Evolutionary conservation across 352 stramenopile genomes (phyloP).

Genomic region (Globisporangium parvum): DNA sequence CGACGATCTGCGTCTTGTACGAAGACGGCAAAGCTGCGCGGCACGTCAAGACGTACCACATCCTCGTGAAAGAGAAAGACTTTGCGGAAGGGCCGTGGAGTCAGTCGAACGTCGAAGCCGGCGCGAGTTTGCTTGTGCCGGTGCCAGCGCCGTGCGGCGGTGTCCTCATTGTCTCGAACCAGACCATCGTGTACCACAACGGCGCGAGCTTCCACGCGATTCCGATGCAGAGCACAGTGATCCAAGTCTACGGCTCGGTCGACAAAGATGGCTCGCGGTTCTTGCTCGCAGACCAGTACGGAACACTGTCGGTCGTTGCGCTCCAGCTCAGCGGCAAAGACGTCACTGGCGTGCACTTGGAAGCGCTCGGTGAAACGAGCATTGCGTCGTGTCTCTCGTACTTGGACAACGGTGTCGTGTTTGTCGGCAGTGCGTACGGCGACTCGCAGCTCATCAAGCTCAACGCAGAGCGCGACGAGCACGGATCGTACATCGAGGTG

Average conservation of each 20-base stretch:
- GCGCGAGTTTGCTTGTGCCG: constrained; percentile 85
- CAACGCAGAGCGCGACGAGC: constrained; percentile 61
- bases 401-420: constrained; percentile 93
- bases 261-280: constrained; percentile 87
- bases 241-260: constrained; percentile 86
- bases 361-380: constrained; percentile 92
- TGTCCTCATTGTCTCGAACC: constrained; percentile 89
- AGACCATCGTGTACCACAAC: constrained; percentile 91
- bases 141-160: constrained; percentile 78
- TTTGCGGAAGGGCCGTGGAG: constrained; percentile 86
- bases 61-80: constrained; percentile 88
- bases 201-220: constrained; percentile 86
- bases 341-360: constrained; percentile 82
- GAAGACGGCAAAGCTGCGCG: constrained; percentile 87
- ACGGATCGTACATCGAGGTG: constrained; percentile 89
- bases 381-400: constrained; percentile 90
- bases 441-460: constrained; percentile 96
- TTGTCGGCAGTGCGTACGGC: constrained; percentile 92
- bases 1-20: constrained; percentile 90
- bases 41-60: constrained; percentile 91
- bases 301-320: constrained; percentile 84
- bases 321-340: constrained; percentile 72
- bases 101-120: constrained; percentile 86
- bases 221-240: constrained; percentile 88
- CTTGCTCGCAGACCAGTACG: constrained; percentile 87